phyloP scores from a whole-genome alignment of 2,329 filamentous ascomycete genomes.

The Teratosphaeria pseudoeucalypti region DNA sequence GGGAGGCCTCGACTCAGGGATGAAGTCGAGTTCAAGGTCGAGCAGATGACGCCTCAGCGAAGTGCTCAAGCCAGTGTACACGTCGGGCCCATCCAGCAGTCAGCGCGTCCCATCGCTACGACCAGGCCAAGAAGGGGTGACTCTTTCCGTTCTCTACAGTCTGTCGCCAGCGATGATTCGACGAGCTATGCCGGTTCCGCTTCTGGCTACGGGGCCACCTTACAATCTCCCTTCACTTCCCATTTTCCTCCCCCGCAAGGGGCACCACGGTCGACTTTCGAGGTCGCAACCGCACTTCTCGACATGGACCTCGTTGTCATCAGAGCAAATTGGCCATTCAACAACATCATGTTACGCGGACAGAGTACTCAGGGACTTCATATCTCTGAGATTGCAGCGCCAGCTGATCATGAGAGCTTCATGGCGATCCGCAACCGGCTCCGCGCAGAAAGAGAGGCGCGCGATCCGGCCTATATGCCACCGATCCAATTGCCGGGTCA shows the following conservation, averaged over 20 bases:
- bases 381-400: conserved; percentile 34
- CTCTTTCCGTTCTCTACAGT: conserved; percentile 24
- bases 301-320: conserved; percentile 39
- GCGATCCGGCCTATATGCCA: conserved; percentile 41
- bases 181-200: conserved; percentile 11
- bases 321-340: conserved; percentile 36
- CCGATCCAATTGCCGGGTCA: conserved; percentile 36
- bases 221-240: conserved; percentile 9
- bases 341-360: conserved; percentile 31
- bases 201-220: conserved; percentile 10
- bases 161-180: conserved; percentile 22
- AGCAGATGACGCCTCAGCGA: conserved; percentile 10
- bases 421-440: conserved; percentile 35
- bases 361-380: conserved; percentile 25
- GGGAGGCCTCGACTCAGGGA: conserved; percentile 69
- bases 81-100: conserved; percentile 8
- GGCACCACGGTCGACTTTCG: conserved; percentile 8
- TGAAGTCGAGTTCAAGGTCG: conserved; percentile 33
- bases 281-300: conserved; percentile 31
- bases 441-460: conserved; percentile 36
- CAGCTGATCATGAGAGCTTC: conserved; percentile 32
- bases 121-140: conserved; percentile 20
- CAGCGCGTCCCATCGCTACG: conserved; percentile 14
- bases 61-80: conserved; percentile 8
- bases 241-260: conserved; percentile 2